Evolutionary conservation across 2,329 filamentous ascomycete species (phyloP).

Genomic region (Chaetomiaceae sp.): DNA sequence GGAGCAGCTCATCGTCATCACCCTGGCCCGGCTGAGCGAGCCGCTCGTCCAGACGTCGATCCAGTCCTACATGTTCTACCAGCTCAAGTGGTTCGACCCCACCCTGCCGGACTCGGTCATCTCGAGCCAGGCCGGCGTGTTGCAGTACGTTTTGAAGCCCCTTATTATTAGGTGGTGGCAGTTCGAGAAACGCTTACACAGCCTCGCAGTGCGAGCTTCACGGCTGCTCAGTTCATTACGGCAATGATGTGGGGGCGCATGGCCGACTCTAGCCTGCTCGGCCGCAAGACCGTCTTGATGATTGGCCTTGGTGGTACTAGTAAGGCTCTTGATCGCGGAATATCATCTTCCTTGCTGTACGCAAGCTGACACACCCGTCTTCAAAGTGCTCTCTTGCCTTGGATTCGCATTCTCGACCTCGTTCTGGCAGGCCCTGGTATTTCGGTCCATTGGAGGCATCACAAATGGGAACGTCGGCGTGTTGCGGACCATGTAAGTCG

Average conservation of each 20-base stretch:
- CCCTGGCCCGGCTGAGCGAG: constrained; percentile 68
- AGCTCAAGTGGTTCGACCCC: constrained; percentile 70
- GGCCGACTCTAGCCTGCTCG: constrained; percentile 57
- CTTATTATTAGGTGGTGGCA: too few species aligned
- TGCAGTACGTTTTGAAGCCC: constrained; percentile 41
- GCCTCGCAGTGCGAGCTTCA: constrained; percentile 61
- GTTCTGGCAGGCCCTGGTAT: constrained; percentile 58
- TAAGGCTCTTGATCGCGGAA: constrained; percentile 26
- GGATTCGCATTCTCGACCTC: constrained; percentile 66
- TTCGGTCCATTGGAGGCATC: constrained; percentile 59
- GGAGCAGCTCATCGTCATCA: constrained; percentile 71
- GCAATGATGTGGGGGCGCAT: constrained; percentile 78
- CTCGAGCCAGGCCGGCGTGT: constrained; percentile 68
- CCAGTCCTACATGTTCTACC: constrained; percentile 80
- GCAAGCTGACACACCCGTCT: neutral
- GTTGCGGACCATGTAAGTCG: constrained; percentile 60
- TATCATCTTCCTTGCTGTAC: too few species aligned
- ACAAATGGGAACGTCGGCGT: constrained; percentile 72
- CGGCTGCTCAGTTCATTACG: constrained; percentile 74
- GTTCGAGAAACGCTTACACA: too few species aligned
- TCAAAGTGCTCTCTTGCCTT: constrained; percentile 50
- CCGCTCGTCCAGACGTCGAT: constrained; percentile 12
- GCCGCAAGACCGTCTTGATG: constrained; percentile 72
- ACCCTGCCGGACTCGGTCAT: constrained; percentile 58
- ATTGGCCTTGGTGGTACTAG: constrained; percentile 67